These are phyloP conservation scores for Cardiospermum halicacabum DNA, from an alignment of 345 rosid species.

Conservation along the genomic window DNA sequence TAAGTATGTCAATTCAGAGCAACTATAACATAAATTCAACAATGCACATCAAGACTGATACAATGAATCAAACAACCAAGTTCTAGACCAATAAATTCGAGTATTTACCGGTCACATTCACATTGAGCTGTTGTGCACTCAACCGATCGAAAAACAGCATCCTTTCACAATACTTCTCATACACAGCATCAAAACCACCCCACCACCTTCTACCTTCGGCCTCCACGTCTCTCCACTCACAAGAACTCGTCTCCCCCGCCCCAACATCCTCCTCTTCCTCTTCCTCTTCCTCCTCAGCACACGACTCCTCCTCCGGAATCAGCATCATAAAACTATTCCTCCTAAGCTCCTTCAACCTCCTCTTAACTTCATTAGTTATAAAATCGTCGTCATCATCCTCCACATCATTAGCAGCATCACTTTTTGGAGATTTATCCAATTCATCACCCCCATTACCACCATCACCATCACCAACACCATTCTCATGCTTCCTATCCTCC, in stretches of 20 bases:
- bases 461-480: slow-evolving; percentile 23
- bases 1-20: not conserved
- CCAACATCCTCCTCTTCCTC: slow-evolving; percentile 43
- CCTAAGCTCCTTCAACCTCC: slow-evolving; percentile 80
- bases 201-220: slow-evolving; percentile 93
- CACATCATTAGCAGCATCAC: slow-evolving; percentile 30
- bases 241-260: slow-evolving; percentile 56
- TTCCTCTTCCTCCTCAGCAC: slow-evolving; percentile 61
- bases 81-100: not conserved
- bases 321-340: slow-evolving; percentile 90
- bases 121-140: slow-evolving; percentile 58
- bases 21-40: not conserved
- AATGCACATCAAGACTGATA: not conserved
- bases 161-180: slow-evolving; percentile 79
- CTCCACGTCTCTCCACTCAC: slow-evolving; percentile 87
- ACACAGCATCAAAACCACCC: slow-evolving; percentile 89
- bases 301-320: slow-evolving; percentile 85
- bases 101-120: slow-evolving; percentile 52
- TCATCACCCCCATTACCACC: slow-evolving; percentile 24
- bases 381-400: slow-evolving; percentile 95
- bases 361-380: slow-evolving; percentile 88
- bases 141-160: slow-evolving; percentile 83
- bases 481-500: slow-evolving; percentile 40
- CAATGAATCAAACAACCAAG: slow-evolving; percentile 7
- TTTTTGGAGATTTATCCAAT: slow-evolving; percentile 31